These are phyloP conservation scores for Zymoseptoria pseudotritici DNA, from an alignment of 2,329 filamentous ascomycete species.

Conservation along the genomic window DNA sequence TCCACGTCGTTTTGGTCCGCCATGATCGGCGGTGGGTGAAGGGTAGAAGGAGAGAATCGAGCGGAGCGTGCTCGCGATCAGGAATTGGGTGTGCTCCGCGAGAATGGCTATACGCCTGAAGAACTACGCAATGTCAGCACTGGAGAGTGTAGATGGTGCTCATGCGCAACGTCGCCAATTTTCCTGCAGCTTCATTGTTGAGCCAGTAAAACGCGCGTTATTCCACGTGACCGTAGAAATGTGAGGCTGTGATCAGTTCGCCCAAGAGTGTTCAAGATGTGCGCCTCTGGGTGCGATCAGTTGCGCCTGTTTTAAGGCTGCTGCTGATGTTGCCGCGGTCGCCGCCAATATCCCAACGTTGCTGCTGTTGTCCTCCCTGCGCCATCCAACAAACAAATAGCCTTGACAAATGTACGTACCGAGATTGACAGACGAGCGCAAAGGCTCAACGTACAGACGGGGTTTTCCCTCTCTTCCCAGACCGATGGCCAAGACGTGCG, in stretches of 20 bases:
- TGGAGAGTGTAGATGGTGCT: neutral
- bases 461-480: constrained; percentile 10
- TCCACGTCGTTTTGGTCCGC: constrained; percentile 84
- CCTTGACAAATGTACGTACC: constrained; percentile 15
- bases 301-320: neutral
- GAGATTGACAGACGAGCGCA: constrained; percentile 26
- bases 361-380: neutral
- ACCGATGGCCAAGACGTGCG: neutral
- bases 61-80: constrained; percentile 17
- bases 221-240: neutral
- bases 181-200: neutral
- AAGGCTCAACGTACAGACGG: constrained; percentile 20
- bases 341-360: too few relatives aligned
- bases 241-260: neutral
- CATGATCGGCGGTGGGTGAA: constrained; percentile 43
- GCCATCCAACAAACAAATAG: neutral
- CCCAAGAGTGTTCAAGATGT: neutral
- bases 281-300: neutral
- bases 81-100: constrained; percentile 8
- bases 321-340: neutral
- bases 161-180: neutral
- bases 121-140: constrained; percentile 14
- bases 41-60: constrained; percentile 3
- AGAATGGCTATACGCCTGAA: constrained; percentile 9
- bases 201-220: neutral